Evolutionary conservation across 768 basidiomycete species (phyloP).

Genomic region (Russula virescens): DNA sequence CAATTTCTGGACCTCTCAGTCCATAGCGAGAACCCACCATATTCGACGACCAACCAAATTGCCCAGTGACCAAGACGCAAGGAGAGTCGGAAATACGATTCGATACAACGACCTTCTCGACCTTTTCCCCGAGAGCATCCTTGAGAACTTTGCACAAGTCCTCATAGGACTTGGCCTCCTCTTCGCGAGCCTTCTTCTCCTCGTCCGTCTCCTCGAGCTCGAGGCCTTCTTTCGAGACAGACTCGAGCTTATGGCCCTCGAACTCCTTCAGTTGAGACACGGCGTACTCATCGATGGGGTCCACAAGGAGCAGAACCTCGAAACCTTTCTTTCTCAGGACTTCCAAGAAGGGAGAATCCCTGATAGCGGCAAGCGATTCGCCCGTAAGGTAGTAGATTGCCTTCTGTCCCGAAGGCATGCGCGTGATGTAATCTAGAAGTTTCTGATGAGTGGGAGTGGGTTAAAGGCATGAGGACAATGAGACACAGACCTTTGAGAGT

Average conservation of each 20-base stretch:
- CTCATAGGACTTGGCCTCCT: conserved; percentile 73
- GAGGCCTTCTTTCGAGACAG: conserved; percentile 97
- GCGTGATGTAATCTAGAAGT: conserved; percentile 88
- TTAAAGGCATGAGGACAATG: conserved; percentile 1
- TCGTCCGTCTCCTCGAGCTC: conserved; percentile 99
- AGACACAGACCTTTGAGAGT: conserved; percentile 78
- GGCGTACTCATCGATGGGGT: conserved; percentile 99
- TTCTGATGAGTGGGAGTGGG: neutral
- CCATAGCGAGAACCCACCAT: conserved; percentile 53
- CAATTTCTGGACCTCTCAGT: neutral
- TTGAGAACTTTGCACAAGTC: conserved; percentile 94
- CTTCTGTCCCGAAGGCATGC: conserved; percentile 98
- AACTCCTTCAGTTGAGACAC: conserved; percentile 99
- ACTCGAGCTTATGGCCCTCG: conserved; percentile 94
- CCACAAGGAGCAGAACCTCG: conserved; percentile 94
- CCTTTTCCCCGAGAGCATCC: conserved; percentile 98
- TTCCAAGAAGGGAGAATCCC: conserved; percentile 98
- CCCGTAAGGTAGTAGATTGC: conserved; percentile 99
- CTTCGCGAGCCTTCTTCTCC: conserved; percentile 89
- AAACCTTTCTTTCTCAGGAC: conserved; percentile 99
- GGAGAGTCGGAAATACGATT: conserved; percentile 98
- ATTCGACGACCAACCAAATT: conserved; percentile 99
- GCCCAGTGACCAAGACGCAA: conserved; percentile 95
- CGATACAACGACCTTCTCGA: conserved; percentile 97
- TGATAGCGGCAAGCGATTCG: conserved; percentile 86